Evolutionary conservation across 1,139 yeast species (phyloP), one percentile per base, ranked within the genome.

Genomic region (Sugiyamaella japonica): DNA sequence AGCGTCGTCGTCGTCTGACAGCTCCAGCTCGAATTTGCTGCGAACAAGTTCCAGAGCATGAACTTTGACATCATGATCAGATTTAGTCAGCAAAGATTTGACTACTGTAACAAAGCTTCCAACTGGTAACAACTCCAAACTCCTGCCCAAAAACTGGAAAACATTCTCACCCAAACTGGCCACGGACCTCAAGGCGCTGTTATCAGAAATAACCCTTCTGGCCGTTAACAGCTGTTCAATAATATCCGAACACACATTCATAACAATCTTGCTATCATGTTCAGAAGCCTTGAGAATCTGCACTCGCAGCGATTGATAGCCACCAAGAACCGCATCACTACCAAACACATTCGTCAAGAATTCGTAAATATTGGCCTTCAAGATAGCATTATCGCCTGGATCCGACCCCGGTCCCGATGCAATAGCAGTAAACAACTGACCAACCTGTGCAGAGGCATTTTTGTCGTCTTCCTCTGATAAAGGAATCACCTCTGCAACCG

Each of bases 81-180:
- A 63, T 15, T 56, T 65, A 29, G 78, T 58, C 36, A 85, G 73
- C 10, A 87, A 76, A 25, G 78, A 79, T n/a, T 80, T 69, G 31
- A 86, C 78, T 1, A 95, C 82, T 29, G 78, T 76, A 39, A 87
- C 84, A 66, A 89, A 90, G 61, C 83, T 80, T 56, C 78, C 78
- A 61, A 90, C 80, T 29, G 98, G 97, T 55, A 91, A 75, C 59
- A 89, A 75, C 56, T 83, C 83, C 60, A 91, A 73, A 60, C 85
- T 73, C 61, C 80, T 80, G 44, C 83, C 81, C 61, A 91, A 75
- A 51, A 88, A 72, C 28, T 74, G 76, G 62, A 77, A 77, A 9
- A 61, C 53, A 8, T 62, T 54, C 12, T 48, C 56, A 17, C 50
- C 52, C 13, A 57, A 48, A 10, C 29, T 17, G 15, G 52, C 40